A percentile compares a stretch with the other conserved stretches of the same genome.
These are phyloP conservation scores for Tetrastigma voinierianum DNA, from an alignment of 164 flowering plant genomes.

Conservation along the genomic window DNA sequence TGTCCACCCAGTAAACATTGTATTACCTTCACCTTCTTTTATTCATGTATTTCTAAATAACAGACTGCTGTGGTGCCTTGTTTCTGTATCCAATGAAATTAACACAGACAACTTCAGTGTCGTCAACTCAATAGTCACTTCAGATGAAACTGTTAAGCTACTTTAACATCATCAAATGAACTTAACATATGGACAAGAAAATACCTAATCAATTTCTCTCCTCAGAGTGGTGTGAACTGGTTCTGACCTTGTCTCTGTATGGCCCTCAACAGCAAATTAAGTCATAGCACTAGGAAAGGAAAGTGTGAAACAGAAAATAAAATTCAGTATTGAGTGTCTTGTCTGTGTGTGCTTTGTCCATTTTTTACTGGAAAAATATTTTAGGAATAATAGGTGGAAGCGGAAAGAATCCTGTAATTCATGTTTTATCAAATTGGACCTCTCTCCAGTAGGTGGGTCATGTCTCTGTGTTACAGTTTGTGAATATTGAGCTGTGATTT, in stretches of 20 bases:
- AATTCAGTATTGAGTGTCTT: no score
- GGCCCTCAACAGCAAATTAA: slow-evolving; percentile 42
- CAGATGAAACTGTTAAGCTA: neutral
- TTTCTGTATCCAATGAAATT: slow-evolving; percentile 47
- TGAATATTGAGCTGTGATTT: slow-evolving; percentile 69
- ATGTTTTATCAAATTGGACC: slow-evolving; percentile 96
- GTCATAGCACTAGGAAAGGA: neutral
- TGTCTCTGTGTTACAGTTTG: slow-evolving; percentile 93
- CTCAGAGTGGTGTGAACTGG: slow-evolving; percentile 67
- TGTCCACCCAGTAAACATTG: slow-evolving; percentile 96
- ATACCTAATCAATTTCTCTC: slow-evolving; percentile 79
- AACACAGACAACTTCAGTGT: neutral
- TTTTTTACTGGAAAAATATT: neutral
- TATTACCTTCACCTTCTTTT: slow-evolving; percentile 75
- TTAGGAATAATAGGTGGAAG: slow-evolving; percentile 75
- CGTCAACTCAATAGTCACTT: neutral
- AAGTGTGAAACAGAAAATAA: neutral
- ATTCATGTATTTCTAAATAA: slow-evolving; percentile 86
- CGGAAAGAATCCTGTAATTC: slow-evolving; percentile 92
- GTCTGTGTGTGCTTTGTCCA: no score
- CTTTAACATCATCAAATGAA: neutral
- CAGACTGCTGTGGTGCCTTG: slow-evolving; percentile 72
- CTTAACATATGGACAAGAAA: neutral
- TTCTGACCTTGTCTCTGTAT: slow-evolving; percentile 42
- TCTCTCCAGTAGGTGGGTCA: slow-evolving; percentile 99